phyloP scores from a whole-genome alignment of 2,329 filamentous ascomycete genomes.

The Apiospora marii region DNA sequence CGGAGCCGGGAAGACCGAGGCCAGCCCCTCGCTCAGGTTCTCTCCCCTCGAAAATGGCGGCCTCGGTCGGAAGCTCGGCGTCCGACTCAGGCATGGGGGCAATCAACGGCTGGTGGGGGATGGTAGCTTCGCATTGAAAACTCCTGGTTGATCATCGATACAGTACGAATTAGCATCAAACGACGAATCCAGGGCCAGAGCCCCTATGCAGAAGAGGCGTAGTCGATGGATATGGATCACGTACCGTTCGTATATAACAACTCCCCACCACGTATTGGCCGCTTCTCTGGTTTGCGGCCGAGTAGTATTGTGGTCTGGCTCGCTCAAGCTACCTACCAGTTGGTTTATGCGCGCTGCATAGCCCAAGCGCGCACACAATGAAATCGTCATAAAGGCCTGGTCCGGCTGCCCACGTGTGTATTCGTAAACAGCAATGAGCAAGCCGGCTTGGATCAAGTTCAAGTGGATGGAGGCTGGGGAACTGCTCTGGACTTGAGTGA shows the following conservation, averaged over 20 bases:
- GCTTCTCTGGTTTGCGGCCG: conserved; percentile 32
- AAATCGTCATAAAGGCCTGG: conserved; percentile 36
- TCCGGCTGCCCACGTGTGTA: conserved; percentile 35
- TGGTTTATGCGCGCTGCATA: conserved; percentile 34
- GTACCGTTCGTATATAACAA: conserved; percentile 41
- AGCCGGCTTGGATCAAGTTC: conserved; percentile 39
- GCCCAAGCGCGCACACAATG: conserved; percentile 37
- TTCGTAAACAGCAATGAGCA: conserved; percentile 41
- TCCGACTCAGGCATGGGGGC: conserved; percentile 27
- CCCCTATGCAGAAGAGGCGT: no score
- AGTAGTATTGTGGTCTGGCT: not conserved
- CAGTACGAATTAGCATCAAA: no score
- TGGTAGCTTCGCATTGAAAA: conserved; percentile 31
- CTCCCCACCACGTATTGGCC: conserved; percentile 41
- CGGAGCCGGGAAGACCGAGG: not conserved
- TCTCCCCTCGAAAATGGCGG: conserved; percentile 13
- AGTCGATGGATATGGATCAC: no score
- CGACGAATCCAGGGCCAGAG: no score
- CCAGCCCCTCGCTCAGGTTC: not conserved
- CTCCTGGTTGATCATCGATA: not conserved
- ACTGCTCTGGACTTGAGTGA: conserved; percentile 36
- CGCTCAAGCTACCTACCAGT: not conserved
- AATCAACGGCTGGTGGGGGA: conserved; percentile 31
- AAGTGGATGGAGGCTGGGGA: conserved; percentile 30
- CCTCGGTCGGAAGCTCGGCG: conserved; percentile 30